Evolutionary conservation across 2,329 filamentous ascomycete species (phyloP).

Genomic region (Fusarium humuli): DNA sequence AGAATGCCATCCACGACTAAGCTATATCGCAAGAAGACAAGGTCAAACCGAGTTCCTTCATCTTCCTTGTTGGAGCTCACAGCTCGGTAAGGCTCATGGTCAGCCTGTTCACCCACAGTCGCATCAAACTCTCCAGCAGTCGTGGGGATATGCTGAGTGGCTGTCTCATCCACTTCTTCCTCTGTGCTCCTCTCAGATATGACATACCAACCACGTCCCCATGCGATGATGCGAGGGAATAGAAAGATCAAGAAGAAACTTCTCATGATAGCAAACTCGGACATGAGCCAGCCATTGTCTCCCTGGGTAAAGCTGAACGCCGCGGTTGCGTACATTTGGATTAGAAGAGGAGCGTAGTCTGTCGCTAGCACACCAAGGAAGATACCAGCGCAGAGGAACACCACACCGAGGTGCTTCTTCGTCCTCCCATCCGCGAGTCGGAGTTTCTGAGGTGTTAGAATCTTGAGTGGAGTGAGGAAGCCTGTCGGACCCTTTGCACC

Average conservation of each 20-base stretch:
- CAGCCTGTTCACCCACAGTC: constrained; percentile 54
- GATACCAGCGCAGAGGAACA: constrained; percentile 73
- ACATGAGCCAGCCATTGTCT: constrained; percentile 68
- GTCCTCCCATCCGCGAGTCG: constrained; percentile 62
- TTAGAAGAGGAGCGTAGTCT: constrained; percentile 72
- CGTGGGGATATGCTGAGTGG: constrained; percentile 48
- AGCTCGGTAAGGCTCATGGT: constrained; percentile 58
- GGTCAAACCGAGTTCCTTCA: constrained; percentile 70
- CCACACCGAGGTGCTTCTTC: constrained; percentile 68
- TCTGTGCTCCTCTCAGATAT: not conserved
- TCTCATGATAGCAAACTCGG: constrained; percentile 65
- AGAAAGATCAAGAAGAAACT: constrained; percentile 66
- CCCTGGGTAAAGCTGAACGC: constrained; percentile 66
- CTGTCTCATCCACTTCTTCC: constrained; percentile 21
- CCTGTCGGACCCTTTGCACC: constrained; percentile 57
- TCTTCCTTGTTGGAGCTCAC: constrained; percentile 52
- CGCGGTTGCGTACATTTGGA: constrained; percentile 70
- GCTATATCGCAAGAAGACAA: constrained; percentile 74
- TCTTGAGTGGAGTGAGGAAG: constrained; percentile 72
- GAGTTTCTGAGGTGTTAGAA: constrained; percentile 70
- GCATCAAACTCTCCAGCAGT: constrained; percentile 57
- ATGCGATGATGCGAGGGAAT: constrained; percentile 64
- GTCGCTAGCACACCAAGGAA: constrained; percentile 77
- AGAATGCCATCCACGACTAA: constrained; percentile 73
- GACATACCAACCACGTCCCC: constrained; percentile 51